Evolutionary conservation across 176 grass and related monocot genomes (phyloP).

Genomic region (Ananas comosus): DNA sequence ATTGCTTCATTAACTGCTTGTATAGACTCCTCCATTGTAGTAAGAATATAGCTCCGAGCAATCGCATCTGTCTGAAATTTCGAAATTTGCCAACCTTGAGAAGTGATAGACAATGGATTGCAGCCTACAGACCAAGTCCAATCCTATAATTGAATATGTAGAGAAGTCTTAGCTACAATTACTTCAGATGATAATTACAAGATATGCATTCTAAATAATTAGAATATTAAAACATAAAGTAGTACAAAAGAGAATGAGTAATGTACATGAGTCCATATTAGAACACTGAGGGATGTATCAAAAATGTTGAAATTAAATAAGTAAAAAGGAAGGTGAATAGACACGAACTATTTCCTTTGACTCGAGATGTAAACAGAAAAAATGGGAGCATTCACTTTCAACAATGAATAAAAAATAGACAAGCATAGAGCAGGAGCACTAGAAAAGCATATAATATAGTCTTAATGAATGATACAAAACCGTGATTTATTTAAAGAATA

Average conservation of each 20-base stretch:
- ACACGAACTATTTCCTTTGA: no score
- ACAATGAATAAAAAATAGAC: slow-evolving; percentile 5
- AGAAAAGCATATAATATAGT: background rate
- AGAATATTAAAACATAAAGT: no score
- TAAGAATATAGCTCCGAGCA: slow-evolving; percentile 78
- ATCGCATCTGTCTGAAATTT: slow-evolving; percentile 69
- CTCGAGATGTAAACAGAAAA: no score
- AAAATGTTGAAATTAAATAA: no score
- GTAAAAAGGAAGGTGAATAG: no score
- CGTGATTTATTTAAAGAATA: slow-evolving; percentile 3
- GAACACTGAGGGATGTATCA: no score
- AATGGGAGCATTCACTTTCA: no score
- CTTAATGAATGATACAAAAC: background rate
- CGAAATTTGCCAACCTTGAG: slow-evolving; percentile 67
- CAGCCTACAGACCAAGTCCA: slow-evolving; percentile 98
- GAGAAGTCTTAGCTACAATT: slow-evolving; percentile 13
- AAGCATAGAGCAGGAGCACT: background rate
- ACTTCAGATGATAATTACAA: background rate
- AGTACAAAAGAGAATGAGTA: no score
- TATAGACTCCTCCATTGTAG: slow-evolving; percentile 86
- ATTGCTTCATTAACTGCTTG: slow-evolving; percentile 70
- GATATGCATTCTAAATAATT: background rate
- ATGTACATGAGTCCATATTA: no score
- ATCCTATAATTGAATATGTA: slow-evolving; percentile 37
- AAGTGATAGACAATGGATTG: slow-evolving; percentile 72